Conservation (phyloP, 495 filamentous ascomycete species). For the Cercophora samala region DNA sequence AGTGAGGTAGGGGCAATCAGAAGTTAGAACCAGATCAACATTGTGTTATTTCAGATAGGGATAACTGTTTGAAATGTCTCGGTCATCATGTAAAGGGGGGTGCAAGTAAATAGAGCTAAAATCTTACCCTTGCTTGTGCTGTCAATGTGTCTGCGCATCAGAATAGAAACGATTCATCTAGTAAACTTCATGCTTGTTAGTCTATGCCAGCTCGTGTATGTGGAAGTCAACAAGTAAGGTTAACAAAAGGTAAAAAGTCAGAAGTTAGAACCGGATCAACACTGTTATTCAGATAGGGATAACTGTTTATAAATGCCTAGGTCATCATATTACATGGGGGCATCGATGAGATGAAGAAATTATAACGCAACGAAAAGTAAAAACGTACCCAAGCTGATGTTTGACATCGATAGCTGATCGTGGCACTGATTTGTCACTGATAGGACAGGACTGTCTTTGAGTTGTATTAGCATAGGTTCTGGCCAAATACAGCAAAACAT, state of each 20-base stretch:
- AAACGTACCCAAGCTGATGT: background rate
- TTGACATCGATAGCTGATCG: background rate
- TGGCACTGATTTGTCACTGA: background rate
- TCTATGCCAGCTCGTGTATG: background rate
- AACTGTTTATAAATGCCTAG: background rate
- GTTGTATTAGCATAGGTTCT: background rate
- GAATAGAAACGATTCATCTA: background rate
- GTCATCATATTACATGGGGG: background rate
- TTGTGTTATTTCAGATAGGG: conserved; percentile 11
- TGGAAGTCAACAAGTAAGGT: background rate
- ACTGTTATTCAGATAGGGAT: background rate
- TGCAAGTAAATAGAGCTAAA: background rate
- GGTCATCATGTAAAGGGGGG: conserved; percentile 5
- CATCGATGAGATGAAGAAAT: background rate
- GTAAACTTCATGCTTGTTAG: background rate
- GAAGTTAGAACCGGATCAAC: background rate
- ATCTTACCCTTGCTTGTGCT: conserved; percentile 3
- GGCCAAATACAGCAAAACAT: conserved; percentile 12
- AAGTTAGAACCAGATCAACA: conserved; percentile 12
- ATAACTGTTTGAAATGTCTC: conserved; percentile 12
- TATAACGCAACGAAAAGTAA: background rate
- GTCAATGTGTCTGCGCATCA: background rate
- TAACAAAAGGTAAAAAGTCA: background rate
- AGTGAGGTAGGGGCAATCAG: conserved; percentile 6
- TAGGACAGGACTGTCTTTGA: background rate